These are phyloP conservation scores for Pachysandra terminalis DNA, from an alignment of 164 flowering plant species.

Conservation along the genomic window DNA sequence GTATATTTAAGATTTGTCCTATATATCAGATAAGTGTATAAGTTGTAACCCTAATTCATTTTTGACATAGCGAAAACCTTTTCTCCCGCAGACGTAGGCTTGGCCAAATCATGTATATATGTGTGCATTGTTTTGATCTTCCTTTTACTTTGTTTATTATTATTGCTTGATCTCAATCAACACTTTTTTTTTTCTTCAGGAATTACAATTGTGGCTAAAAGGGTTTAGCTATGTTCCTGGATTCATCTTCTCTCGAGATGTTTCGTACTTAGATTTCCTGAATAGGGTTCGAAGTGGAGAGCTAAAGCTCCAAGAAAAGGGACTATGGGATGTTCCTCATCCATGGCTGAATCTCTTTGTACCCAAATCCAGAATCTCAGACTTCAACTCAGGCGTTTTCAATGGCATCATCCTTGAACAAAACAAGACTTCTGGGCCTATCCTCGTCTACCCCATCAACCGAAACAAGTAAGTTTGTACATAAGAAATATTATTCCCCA, in stretches of 20 bases:
- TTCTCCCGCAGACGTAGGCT: no score
- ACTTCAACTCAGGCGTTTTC: slow-evolving; percentile 10
- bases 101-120: no score
- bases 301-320: slow-evolving; percentile 43
- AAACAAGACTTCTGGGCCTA: slow-evolving; percentile 4
- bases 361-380: neutral
- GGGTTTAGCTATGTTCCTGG: slow-evolving; percentile 21
- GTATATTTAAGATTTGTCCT: neutral
- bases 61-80: no score
- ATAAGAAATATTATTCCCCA: neutral
- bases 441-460: slow-evolving; percentile 10
- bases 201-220: neutral
- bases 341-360: slow-evolving; percentile 33
- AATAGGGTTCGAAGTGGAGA: slow-evolving; percentile 59
- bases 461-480: slow-evolving; percentile 16
- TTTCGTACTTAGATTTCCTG: slow-evolving; percentile 45
- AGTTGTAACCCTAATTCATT: no score
- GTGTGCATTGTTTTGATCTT: no score
- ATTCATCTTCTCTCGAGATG: slow-evolving; percentile 32
- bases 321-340: slow-evolving; percentile 62
- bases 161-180: no score
- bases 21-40: no score
- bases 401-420: slow-evolving; percentile 5
- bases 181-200: neutral
- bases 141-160: no score